Base-by-base conservation (phyloP, 1,284 basidiomycete genomes). In the Neolentinus lepideus region DNA sequence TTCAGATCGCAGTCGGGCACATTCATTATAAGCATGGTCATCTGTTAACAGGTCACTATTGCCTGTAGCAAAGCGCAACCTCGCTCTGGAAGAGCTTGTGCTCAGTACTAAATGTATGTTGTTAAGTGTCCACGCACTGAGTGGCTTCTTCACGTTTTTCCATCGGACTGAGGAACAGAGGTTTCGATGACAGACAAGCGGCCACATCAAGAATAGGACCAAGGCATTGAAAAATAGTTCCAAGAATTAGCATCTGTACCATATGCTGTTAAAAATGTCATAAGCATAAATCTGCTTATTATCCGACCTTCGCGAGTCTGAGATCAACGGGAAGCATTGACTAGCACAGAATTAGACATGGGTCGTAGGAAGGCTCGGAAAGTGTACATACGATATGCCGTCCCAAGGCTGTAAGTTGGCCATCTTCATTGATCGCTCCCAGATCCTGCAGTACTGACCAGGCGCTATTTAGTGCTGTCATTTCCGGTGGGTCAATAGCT, bases 11-110 rank as follows among this genome's bases (percentile, higher is more conserved):
- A 90, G 66, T 46, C 71, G 71, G 48, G 78, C 69, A 59, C 82
- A 90, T 58, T 86, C 80, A 33, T 88, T 77, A 65, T 89, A 96
- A 0, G 92, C 92, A 48, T 81, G 76, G 6, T 84, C 78, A 62
- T 94, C 90, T 0, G 92, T 93, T 26, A 98, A 73, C 3, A 98
- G 75, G 65, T 98, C 95, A 60, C 92, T 95, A 57, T 87, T 84
- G n/a, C 77, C 86, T 11, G 74, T 77, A 9, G 81, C 72, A 63
- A 94, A 94, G 10, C 77, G 77, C 50, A 78, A 75, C 57, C 87
- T 80, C 2, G 91, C 89, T 59, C 88, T 92, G 61, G 12, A 2
- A 22, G 16, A 21, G 19, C 8, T 16, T 4, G 19, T 1, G 26
- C 29, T 10, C 47, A 16, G 27, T 1, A 14, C 9, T 26, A 35